A percentile compares a stretch with the other conserved stretches of the same genome.
These are phyloP conservation scores for Stachybotrys chlorohalonatus DNA, from an alignment of 2,329 filamentous ascomycete genomes.

Conservation along the genomic window DNA sequence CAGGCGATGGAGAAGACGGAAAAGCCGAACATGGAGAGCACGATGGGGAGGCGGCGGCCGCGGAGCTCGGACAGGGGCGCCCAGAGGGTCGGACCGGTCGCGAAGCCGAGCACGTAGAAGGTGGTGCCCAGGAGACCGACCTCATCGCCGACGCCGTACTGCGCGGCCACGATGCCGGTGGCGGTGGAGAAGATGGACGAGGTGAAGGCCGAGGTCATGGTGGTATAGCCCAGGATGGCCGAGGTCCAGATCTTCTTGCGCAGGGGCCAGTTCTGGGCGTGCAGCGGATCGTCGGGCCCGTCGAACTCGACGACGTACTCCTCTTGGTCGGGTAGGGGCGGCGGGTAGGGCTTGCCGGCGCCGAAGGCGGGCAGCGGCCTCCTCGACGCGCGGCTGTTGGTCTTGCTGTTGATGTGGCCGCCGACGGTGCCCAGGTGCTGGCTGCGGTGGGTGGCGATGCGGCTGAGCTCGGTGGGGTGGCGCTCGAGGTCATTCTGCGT, in stretches of 20 bases:
- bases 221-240: slow-evolving; percentile 63
- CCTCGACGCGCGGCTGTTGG: slow-evolving; percentile 35
- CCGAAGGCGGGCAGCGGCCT: slow-evolving; percentile 62
- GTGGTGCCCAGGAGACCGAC: slow-evolving; percentile 58
- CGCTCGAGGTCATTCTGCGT: slow-evolving; percentile 61
- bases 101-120: slow-evolving; percentile 64
- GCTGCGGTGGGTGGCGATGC: slow-evolving; percentile 61
- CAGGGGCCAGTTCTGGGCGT: slow-evolving; percentile 80
- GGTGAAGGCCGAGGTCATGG: slow-evolving; percentile 61
- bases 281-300: slow-evolving; percentile 71
- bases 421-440: slow-evolving; percentile 71
- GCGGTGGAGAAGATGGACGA: slow-evolving; percentile 68
- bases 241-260: slow-evolving; percentile 67
- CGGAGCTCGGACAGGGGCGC: slow-evolving; percentile 65
- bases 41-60: slow-evolving; percentile 54
- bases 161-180: slow-evolving; percentile 42
- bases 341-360: slow-evolving; percentile 66
- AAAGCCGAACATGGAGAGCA: slow-evolving; percentile 58
- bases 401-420: slow-evolving; percentile 24
- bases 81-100: slow-evolving; percentile 62
- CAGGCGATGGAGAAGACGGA: slow-evolving; percentile 58
- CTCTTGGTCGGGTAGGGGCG: slow-evolving; percentile 58
- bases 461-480: slow-evolving; percentile 58
- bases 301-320: slow-evolving; percentile 82
- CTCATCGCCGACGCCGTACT: slow-evolving; percentile 53